Evolutionary conservation across 1,284 basidiomycete species (phyloP).

Genomic region (Microbotryum intermedium): DNA sequence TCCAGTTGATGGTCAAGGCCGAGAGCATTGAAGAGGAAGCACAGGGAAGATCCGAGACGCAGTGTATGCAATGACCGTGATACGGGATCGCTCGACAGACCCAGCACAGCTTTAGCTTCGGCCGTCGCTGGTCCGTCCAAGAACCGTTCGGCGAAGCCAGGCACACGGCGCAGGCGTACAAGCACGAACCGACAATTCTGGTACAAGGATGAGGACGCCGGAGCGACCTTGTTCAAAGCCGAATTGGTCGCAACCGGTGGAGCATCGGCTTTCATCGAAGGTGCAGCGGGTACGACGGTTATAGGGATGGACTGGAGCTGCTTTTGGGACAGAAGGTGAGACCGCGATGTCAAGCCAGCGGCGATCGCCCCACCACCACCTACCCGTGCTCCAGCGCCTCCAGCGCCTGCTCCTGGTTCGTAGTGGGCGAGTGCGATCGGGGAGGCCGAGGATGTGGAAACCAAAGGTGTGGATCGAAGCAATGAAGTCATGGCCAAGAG

Average conservation of each 20-base stretch:
- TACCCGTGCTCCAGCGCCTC: too few relatives aligned
- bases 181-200: constrained; percentile 40
- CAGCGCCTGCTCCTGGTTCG: too few relatives aligned
- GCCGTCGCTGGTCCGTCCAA: constrained; percentile 8
- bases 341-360: too few relatives aligned
- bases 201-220: constrained; percentile 38
- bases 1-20: constrained; percentile 50
- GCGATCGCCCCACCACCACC: too few relatives aligned
- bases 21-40: constrained; percentile 83
- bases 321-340: not conserved
- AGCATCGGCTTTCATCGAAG: not conserved
- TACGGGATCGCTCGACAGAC: constrained; percentile 47
- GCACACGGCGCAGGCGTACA: constrained; percentile 40
- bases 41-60: constrained; percentile 83
- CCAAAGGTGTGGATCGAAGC: too few relatives aligned
- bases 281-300: not conserved
- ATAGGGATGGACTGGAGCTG: constrained; percentile 4
- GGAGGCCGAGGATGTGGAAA: too few relatives aligned
- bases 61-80: constrained; percentile 90
- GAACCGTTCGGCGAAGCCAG: constrained; percentile 37
- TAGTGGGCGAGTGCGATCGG: too few relatives aligned
- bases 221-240: constrained; percentile 30
- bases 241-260: constrained; percentile 31
- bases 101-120: constrained; percentile 16
- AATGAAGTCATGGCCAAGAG: too few relatives aligned